Conservation (phyloP, 108 stramenopile species). For the Nitzschia sp. region DNA sequence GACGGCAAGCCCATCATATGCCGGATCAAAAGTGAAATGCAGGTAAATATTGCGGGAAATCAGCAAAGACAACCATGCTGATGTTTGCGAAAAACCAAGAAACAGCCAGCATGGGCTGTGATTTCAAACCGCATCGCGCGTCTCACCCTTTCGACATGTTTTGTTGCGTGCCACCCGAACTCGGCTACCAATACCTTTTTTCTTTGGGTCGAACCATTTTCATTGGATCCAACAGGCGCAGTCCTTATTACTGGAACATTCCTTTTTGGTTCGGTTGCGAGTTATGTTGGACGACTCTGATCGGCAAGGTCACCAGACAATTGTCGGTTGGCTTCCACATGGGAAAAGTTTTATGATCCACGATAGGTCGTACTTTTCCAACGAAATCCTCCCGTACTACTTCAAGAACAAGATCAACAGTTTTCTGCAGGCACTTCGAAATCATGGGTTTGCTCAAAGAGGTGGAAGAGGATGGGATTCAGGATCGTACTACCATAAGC, state of each 20-base stretch:
- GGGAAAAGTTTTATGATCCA: slow-evolving; percentile 57
- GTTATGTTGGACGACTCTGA: slow-evolving; percentile 26
- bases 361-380: slow-evolving; percentile 28
- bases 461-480: slow-evolving; percentile 49
- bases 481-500: slow-evolving; percentile 62
- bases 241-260: slow-evolving; percentile 4
- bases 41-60: not conserved
- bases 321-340: slow-evolving; percentile 22
- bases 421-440: slow-evolving; percentile 79
- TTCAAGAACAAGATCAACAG: slow-evolving; percentile 44
- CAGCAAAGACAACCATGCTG: too few relatives aligned
- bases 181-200: too few relatives aligned
- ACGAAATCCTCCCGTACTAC: slow-evolving; percentile 12
- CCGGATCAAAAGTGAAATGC: slow-evolving; percentile 3
- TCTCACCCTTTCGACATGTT: too few relatives aligned
- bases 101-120: too few relatives aligned
- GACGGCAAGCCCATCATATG: slow-evolving; percentile 4
- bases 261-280: slow-evolving; percentile 23
- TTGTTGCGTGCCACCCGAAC: too few relatives aligned
- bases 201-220: too few relatives aligned
- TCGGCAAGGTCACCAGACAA: slow-evolving; percentile 10
- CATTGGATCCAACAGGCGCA: not conserved
- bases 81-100: too few relatives aligned
- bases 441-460: slow-evolving; percentile 62
- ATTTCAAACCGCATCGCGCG: too few relatives aligned